Conservation (phyloP, 2,329 filamentous ascomycete species). For the Claviceps cyperi region DNA sequence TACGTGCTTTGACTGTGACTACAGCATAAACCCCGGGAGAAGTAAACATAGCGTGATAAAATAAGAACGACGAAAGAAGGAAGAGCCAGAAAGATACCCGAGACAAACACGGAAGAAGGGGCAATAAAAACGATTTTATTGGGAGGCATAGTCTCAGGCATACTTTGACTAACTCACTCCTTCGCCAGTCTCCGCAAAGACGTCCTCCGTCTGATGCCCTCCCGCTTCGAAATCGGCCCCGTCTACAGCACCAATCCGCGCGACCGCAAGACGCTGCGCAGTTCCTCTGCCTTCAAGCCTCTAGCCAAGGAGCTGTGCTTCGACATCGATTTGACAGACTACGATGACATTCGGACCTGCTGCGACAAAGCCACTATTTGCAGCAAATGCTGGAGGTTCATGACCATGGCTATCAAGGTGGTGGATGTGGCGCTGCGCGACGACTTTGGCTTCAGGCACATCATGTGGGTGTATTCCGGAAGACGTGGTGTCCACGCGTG, state of each 20-base stretch:
- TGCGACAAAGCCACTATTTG: conserved; percentile 91
- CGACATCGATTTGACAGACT: conserved; percentile 98
- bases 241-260: conserved; percentile 89
- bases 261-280: conserved; percentile 77
- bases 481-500: conserved; percentile 94
- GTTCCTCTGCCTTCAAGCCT: conserved; percentile 69
- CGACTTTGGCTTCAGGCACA: conserved; percentile 93
- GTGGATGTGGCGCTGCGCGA: conserved; percentile 76
- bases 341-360: conserved; percentile 92
- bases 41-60: not conserved
- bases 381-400: conserved; percentile 88
- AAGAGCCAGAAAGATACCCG: not conserved
- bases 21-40: no score
- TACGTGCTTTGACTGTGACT: conserved; percentile 13
- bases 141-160: no score
- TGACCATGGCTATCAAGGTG: conserved; percentile 94
- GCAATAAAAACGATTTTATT: no score
- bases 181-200: conserved; percentile 65
- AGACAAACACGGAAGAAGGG: no score
- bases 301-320: conserved; percentile 91
- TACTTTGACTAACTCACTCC: no score
- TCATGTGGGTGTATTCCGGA: conserved; percentile 97
- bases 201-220: conserved; percentile 73
- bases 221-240: conserved; percentile 96
- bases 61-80: not conserved